These are phyloP conservation scores for Trichomonas tenax DNA, from an alignment of 208 protist genomes.

Conservation along the genomic window DNA sequence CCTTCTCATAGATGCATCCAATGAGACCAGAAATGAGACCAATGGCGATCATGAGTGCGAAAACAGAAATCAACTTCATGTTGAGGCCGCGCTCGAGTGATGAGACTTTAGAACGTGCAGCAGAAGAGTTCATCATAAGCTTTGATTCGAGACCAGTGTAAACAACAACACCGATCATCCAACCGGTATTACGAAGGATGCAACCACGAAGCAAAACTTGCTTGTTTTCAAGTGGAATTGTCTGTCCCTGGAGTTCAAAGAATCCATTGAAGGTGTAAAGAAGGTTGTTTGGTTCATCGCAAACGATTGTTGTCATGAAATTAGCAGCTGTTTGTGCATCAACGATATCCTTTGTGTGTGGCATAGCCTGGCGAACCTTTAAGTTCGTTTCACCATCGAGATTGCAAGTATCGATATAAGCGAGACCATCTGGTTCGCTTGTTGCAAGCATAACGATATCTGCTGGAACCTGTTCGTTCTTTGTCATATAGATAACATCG, in stretches of 20 bases:
- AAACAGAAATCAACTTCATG: not conserved
- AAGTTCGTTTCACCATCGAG: constrained; percentile 30
- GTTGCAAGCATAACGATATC: constrained; percentile 20
- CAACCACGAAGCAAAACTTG: constrained; percentile 37
- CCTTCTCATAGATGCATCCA: not conserved
- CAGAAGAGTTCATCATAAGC: constrained; percentile 57
- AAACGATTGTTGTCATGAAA: not conserved
- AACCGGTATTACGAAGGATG: constrained; percentile 41
- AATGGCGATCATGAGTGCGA: not conserved
- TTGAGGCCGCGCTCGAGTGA: not conserved
- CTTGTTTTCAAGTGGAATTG: constrained; percentile 43
- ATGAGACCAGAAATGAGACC: not conserved
- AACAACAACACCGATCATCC: constrained; percentile 39
- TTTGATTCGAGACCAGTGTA: constrained; percentile 52
- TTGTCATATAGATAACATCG: constrained; percentile 40
- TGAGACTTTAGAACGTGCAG: constrained; percentile 28
- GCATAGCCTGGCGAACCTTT: not conserved
- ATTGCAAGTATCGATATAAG: constrained; percentile 30
- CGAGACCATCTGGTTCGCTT: constrained; percentile 14
- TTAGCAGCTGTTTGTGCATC: not conserved
- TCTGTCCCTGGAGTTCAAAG: not conserved
- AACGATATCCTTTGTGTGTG: not conserved
- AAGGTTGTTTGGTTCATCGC: not conserved
- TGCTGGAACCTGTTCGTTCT: constrained; percentile 20
- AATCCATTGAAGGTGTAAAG: not conserved